These are phyloP conservation scores for Phaffia tasmanica DNA, from an alignment of 768 basidiomycete species.

Conservation along the genomic window DNA sequence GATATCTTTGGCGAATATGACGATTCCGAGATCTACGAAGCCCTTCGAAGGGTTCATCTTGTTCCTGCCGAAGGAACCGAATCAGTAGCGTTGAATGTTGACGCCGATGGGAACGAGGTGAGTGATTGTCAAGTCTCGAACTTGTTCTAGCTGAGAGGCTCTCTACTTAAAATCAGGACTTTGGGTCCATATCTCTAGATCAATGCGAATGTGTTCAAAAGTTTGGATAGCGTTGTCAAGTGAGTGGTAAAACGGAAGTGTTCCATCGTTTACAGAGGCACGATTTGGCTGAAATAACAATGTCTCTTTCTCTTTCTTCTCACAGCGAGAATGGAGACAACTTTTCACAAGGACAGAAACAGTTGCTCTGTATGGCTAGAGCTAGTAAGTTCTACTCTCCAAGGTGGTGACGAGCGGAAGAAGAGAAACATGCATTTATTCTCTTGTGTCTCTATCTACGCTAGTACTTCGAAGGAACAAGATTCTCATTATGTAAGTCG, in stretches of 20 bases:
- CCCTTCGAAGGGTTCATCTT: conserved; percentile 37
- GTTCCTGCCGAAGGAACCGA: conserved; percentile 31
- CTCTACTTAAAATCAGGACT: neutral
- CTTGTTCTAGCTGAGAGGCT: conserved; percentile 40
- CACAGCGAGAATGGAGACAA: conserved; percentile 73
- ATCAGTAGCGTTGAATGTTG: conserved; percentile 14
- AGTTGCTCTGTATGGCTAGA: conserved; percentile 74
- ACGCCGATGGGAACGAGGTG: conserved; percentile 30
- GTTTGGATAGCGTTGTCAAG: conserved; percentile 54
- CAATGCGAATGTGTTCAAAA: conserved; percentile 65
- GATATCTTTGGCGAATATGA: conserved; percentile 81
- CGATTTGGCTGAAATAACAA: no score
- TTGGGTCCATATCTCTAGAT: conserved; percentile 39
- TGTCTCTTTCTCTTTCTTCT: no score
- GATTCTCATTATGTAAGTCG: conserved; percentile 66
- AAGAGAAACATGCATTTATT: neutral
- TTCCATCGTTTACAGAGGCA: no score
- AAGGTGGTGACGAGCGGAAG: neutral
- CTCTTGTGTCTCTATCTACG: neutral
- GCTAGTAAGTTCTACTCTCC: conserved; percentile 37
- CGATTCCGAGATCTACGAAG: conserved; percentile 56
- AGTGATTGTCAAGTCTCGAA: conserved; percentile 4
- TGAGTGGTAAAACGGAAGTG: no score
- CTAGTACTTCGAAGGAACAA: conserved; percentile 61
- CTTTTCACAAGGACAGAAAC: conserved; percentile 64